phyloP scores from a whole-genome alignment of 2,329 filamentous ascomycete genomes.

The Xylaria sp. region DNA sequence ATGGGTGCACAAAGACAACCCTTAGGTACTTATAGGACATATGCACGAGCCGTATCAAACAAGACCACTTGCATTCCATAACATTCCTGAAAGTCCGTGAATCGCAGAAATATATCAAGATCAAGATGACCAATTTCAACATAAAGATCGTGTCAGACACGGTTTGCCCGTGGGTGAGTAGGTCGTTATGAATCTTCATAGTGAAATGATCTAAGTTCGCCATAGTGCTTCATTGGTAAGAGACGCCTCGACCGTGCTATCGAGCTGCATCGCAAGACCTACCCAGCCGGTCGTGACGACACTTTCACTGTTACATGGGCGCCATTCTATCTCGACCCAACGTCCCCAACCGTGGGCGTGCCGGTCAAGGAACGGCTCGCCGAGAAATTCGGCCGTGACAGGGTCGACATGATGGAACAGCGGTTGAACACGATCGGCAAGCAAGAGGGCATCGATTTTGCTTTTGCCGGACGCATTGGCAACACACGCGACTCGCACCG shows the following conservation, averaged over 20 bases:
- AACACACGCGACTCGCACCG: constrained; percentile 84
- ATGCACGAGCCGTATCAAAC: not conserved
- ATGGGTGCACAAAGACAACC: not conserved
- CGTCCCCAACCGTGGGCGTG: constrained; percentile 59
- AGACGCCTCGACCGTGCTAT: constrained; percentile 80
- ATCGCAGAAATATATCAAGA: not conserved
- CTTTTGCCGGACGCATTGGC: constrained; percentile 75
- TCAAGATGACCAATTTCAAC: constrained; percentile 75
- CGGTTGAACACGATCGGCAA: constrained; percentile 68
- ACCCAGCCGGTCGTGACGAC: constrained; percentile 69
- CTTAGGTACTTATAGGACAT: not conserved
- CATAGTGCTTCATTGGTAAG: constrained; percentile 81
- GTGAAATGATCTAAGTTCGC: constrained; percentile 38
- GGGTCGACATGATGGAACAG: constrained; percentile 65
- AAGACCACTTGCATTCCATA: too few species aligned
- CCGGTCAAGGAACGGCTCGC: constrained; percentile 64
- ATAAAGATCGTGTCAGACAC: constrained; percentile 85
- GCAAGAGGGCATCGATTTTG: constrained; percentile 77
- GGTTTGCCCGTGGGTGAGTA: constrained; percentile 72
- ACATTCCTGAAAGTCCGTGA: not conserved
- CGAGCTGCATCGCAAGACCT: constrained; percentile 67
- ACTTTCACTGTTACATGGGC: constrained; percentile 79
- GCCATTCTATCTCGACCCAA: constrained; percentile 83
- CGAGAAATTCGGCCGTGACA: constrained; percentile 73
- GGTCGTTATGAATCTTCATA: constrained; percentile 31